A percentile compares a stretch with the other conserved stretches of the same genome.
phyloP scores from a whole-genome alignment of 2,329 filamentous ascomycete genomes.

The Blumeria graminis region DNA sequence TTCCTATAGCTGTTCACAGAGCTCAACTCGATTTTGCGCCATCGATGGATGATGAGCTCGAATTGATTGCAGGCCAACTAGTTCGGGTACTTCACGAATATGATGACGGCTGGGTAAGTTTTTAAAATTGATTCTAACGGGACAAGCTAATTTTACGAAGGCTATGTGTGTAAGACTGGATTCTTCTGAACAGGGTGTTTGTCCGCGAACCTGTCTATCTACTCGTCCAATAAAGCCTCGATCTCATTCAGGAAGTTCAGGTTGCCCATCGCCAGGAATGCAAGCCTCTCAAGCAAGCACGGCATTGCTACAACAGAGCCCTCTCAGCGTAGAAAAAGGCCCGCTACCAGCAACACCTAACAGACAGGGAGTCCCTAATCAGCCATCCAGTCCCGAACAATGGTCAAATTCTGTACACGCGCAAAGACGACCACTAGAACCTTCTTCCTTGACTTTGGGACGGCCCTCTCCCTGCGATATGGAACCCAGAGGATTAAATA shows the following conservation, averaged over 20 bases:
- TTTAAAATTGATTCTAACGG: conserved; percentile 1
- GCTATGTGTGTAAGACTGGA: conserved; percentile 81
- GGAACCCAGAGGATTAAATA: too few relatives aligned
- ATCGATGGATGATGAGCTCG: conserved; percentile 78
- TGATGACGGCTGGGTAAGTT: conserved; percentile 85
- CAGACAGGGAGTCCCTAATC: neutral
- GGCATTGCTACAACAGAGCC: too few relatives aligned
- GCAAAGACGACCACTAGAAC: neutral
- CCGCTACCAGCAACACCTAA: neutral
- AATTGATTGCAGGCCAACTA: conserved; percentile 55
- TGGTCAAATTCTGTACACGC: neutral
- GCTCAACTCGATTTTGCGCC: conserved; percentile 88
- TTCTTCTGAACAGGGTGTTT: conserved; percentile 76
- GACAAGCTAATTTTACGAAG: conserved; percentile 22
- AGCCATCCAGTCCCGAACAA: too few relatives aligned
- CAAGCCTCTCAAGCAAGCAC: neutral
- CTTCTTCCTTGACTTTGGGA: neutral
- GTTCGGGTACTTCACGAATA: conserved; percentile 86
- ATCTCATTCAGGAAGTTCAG: neutral
- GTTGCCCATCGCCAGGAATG: neutral
- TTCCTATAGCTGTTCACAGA: conserved; percentile 46
- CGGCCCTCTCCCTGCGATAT: too few relatives aligned
- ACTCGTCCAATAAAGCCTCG: conserved; percentile 50
- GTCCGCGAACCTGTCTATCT: conserved; percentile 79
- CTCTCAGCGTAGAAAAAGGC: neutral